Evolutionary conservation across 257 asterid genomes (phyloP), one percentile per base, ranked within the genome.

Genomic region (Solanum okadae): DNA sequence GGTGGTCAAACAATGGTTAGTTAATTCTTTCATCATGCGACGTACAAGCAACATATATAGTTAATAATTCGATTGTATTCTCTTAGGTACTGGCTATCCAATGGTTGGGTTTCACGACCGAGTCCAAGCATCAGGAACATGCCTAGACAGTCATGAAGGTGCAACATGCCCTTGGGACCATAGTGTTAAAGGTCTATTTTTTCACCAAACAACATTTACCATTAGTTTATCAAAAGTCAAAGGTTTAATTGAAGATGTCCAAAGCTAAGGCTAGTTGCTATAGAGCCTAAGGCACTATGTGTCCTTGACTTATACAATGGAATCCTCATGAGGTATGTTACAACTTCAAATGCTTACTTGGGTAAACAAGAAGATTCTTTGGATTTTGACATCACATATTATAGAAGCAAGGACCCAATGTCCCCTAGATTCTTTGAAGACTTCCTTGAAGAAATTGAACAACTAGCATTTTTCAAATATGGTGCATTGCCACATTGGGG

Each of bases 401-500:
- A 87, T 5, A 46, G 91, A 85, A 84, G 89, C 84, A 42, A 87
- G 6, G 91, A 89, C 56, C 88, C 91, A 38, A 72, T 40, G 68
- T 84, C 65, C 10, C 91, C 91, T 42, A 87, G 91, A 35, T 83
- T 89, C 33, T 86, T 87, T 35, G 88, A 89, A 76, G 88, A 89
- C 35, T 35, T 89, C 15, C 77, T 89, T 29, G 91, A 87, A 84
- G 91, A 89, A 59, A 11, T 84, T 5, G 91, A 89, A 42, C 91
- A 89, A 38, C 65, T 89, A 13, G 91, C 87, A 23, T 5, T 89
- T 11, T 89, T 87, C 61, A 87, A 89, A 35, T 89, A 89, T 84
- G 90, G 88, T 52, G 91, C 72, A 1, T 84, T 87, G 72, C 91
- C 91, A 42, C 91, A 89, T n/a, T 89, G 91, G 91, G 91, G 91